Base-by-base conservation (phyloP, 345 rosid genomes). In the Lagerstroemia speciosa region DNA sequence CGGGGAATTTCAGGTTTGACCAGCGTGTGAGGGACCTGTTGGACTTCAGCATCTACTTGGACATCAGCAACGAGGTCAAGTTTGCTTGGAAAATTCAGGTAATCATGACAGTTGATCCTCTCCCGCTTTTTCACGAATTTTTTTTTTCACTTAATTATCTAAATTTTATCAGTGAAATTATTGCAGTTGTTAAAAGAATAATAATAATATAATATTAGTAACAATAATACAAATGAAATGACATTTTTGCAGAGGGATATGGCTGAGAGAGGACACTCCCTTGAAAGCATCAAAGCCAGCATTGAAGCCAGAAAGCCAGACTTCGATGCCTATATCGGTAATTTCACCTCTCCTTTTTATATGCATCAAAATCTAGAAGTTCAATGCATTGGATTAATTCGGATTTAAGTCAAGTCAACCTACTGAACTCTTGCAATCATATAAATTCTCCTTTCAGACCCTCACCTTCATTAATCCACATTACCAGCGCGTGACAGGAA, bases 221-320 rank as follows among this genome's bases (percentile, higher is more conserved):
- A 41, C 17, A 17, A 61, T 38, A 29, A 10, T 22, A 0, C 8
- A 33, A 60, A 52, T 14, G 60, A 40, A 1, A 57, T 45, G 30
- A 24, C 60, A 53, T 53, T 27, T 5, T 40, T 75, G 80, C 74
- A 94, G 99, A 91, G 99, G 64, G 99, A 94, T 79, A 91, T 88
- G 99, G 95, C 96, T 30, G 99, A 94, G 81, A 79, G 99, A 85
- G 99, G 99, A 31, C 99, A 94, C 85, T 91, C 95, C 67, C 89
- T 94, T 34, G 99, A 94, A 74, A 91, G 99, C 84, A 94, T 94
- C 80, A 94, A 85, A 75, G 96, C 97, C 0, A 94, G 99, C 78
- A 94, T 94, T 52, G 96, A 91, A 83, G 96, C 99, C 2, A 73
- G 99, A 62, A 91, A 91, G 70, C 96, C 99, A 1, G 99, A 94